Percentiles rank a stretch among this genome's conserved stretches.
Conservation (phyloP, 352 stramenopile species). For the Phytophthora niederhauseri region DNA sequence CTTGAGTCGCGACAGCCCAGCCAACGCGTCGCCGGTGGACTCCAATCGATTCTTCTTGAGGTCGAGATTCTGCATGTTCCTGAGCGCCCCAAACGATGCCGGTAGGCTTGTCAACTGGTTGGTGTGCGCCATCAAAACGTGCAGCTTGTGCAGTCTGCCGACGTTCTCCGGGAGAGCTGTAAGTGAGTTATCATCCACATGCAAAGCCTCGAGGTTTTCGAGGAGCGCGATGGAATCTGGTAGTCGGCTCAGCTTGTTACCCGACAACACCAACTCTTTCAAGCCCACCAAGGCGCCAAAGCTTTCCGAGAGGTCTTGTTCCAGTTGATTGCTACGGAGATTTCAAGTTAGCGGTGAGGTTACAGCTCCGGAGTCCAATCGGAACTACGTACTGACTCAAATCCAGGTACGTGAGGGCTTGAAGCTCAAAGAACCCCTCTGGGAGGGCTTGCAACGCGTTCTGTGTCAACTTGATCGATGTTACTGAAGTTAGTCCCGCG, state of each 20-base stretch:
- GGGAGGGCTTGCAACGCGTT: conserved; percentile 67
- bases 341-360: neutral
- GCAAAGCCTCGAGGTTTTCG: conserved; percentile 57
- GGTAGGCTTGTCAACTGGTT: conserved; percentile 68
- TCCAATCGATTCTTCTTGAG: conserved; percentile 82
- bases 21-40: conserved; percentile 47
- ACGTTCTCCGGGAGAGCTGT: conserved; percentile 51
- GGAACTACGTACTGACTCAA: conserved; percentile 67
- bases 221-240: conserved; percentile 59
- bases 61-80: conserved; percentile 69
- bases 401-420: conserved; percentile 66
- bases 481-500: conserved; percentile 50
- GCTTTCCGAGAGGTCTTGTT: conserved; percentile 55
- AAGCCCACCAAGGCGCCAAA: conserved; percentile 56
- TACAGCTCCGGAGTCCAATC: neutral
- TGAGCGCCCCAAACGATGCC: conserved; percentile 46
- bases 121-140: conserved; percentile 60
- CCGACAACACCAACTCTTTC: conserved; percentile 66
- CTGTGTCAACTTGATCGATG: conserved; percentile 72
- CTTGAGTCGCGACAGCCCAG: conserved; percentile 50
- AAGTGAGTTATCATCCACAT: conserved; percentile 71
- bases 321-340: conserved; percentile 60
- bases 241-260: conserved; percentile 65
- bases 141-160: conserved; percentile 59
- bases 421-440: conserved; percentile 71